Evolutionary conservation across 1,139 yeast genomes (phyloP).

Genomic region (Kluyveromyces sp.): DNA sequence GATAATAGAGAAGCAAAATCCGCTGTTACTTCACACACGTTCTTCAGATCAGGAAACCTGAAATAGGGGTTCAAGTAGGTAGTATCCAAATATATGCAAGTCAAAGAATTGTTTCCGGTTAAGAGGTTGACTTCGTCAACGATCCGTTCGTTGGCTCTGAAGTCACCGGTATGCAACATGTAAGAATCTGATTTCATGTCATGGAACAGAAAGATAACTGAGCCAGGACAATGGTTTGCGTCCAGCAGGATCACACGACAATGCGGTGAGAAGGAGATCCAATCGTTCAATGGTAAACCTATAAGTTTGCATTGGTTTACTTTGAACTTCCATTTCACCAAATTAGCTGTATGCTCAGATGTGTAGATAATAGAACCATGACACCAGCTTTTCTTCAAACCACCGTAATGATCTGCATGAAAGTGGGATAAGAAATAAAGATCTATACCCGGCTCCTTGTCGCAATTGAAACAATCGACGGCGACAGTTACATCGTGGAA

Average conservation of each 20-base stretch:
- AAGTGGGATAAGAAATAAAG: constrained; percentile 71
- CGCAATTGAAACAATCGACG: constrained; percentile 65
- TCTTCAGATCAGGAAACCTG: constrained; percentile 69
- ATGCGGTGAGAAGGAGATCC: constrained; percentile 37
- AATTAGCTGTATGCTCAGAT: constrained; percentile 56
- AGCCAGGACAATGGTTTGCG: constrained; percentile 97
- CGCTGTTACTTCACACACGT: constrained; percentile 55
- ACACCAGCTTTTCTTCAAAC: constrained; percentile 70
- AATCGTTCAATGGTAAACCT: constrained; percentile 40
- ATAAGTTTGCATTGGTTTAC: constrained; percentile 48
- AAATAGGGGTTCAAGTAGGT: constrained; percentile 75
- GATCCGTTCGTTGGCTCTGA: constrained; percentile 49
- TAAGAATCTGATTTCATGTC: constrained; percentile 33
- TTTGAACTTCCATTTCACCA: constrained; percentile 48
- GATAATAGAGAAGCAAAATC: constrained; percentile 41
- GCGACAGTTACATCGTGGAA: constrained; percentile 42
- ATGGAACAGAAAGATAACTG: constrained; percentile 71
- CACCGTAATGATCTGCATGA: constrained; percentile 92
- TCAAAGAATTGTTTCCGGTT: constrained; percentile 34
- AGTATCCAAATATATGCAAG: constrained; percentile 73
- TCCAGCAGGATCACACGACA: constrained; percentile 59
- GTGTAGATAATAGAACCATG: constrained; percentile 57
- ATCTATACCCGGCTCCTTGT: constrained; percentile 39
- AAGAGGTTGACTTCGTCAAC: constrained; percentile 23
- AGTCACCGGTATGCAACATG: constrained; percentile 83